These are phyloP conservation scores for Kuraishia piskuri DNA, from an alignment of 805 yeast species.

Conservation along the genomic window DNA sequence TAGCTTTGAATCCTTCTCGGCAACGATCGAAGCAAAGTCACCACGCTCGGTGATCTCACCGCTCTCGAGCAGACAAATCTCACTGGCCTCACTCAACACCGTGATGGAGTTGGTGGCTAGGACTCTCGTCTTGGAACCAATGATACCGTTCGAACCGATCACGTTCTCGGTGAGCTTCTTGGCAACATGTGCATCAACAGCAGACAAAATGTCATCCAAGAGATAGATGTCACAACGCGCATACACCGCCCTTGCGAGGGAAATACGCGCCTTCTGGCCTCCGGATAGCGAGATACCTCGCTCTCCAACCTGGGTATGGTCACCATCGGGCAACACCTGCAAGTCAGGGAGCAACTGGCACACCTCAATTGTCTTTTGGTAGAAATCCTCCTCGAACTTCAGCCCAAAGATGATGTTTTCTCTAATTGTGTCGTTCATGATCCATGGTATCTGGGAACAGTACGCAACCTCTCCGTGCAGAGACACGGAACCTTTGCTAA, in stretches of 20 bases:
- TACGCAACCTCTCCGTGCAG: conserved; percentile 43
- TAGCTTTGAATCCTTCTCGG: conserved; percentile 15
- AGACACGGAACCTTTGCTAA: conserved; percentile 9
- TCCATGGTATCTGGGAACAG: conserved; percentile 84
- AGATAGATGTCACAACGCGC: conserved; percentile 87
- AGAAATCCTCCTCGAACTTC: conserved; percentile 72
- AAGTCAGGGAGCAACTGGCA: conserved; percentile 83
- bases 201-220: conserved; percentile 88
- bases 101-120: conserved; percentile 51
- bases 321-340: conserved; percentile 78
- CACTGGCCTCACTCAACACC: conserved; percentile 48
- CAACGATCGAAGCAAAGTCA: conserved; percentile 32
- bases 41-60: conserved; percentile 50
- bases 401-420: conserved; percentile 92
- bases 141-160: conserved; percentile 34
- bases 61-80: conserved; percentile 48
- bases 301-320: conserved; percentile 90
- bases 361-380: conserved; percentile 72
- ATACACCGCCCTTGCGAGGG: conserved; percentile 93
- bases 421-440: conserved; percentile 86
- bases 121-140: conserved; percentile 43
- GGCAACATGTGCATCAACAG: conserved; percentile 97
- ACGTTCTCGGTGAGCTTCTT: conserved; percentile 65
- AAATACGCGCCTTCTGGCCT: conserved; percentile 94
- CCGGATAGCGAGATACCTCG: conserved; percentile 95